A percentile compares a stretch with the other conserved stretches of the same genome.
Conservation (phyloP, 139 green algal genomes). For the Auxenochlorella pyrenoidosa region DNA sequence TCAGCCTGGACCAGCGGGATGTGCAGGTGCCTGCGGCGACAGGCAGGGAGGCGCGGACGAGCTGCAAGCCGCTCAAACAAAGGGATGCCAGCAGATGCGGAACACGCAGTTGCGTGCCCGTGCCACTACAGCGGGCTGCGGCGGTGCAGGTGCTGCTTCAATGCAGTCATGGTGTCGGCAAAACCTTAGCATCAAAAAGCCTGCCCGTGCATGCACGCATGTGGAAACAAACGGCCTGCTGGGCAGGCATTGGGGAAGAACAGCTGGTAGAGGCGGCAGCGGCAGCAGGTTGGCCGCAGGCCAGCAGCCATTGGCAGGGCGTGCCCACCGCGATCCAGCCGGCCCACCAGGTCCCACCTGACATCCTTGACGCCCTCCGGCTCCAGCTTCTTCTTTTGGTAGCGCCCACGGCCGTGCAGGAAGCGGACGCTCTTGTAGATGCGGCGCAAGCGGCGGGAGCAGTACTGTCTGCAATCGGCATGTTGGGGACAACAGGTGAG, state of each 20-base stretch:
- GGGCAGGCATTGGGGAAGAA: not conserved
- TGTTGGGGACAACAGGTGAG: too few species aligned
- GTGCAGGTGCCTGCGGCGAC: constrained; percentile 79
- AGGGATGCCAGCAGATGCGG: too few species aligned
- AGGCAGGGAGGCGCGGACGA: not conserved
- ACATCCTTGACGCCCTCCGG: constrained; percentile 69
- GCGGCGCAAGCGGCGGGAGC: constrained; percentile 72
- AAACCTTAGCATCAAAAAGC: too few species aligned
- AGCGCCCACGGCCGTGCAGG: constrained; percentile 87
- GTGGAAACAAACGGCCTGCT: not conserved
- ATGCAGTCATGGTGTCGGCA: too few species aligned
- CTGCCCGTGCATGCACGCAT: too few species aligned
- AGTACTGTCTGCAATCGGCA: constrained; percentile 83
- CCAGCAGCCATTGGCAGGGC: not conserved
- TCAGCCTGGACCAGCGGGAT: constrained; percentile 89
- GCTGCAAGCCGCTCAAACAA: too few species aligned
- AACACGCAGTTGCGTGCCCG: too few species aligned
- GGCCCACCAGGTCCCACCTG: constrained; percentile 42
- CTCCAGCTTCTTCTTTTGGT: constrained; percentile 84
- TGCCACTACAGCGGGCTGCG: not conserved
- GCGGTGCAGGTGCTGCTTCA: not conserved
- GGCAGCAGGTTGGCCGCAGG: not conserved
- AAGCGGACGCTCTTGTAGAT: constrained; percentile 89
- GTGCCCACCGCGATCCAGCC: not conserved
- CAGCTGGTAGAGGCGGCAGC: not conserved